Percentiles rank a stretch among this genome's conserved stretches.
These are phyloP conservation scores for Alternaria arborescens DNA, from an alignment of 2,329 filamentous ascomycete species.

Conservation along the genomic window DNA sequence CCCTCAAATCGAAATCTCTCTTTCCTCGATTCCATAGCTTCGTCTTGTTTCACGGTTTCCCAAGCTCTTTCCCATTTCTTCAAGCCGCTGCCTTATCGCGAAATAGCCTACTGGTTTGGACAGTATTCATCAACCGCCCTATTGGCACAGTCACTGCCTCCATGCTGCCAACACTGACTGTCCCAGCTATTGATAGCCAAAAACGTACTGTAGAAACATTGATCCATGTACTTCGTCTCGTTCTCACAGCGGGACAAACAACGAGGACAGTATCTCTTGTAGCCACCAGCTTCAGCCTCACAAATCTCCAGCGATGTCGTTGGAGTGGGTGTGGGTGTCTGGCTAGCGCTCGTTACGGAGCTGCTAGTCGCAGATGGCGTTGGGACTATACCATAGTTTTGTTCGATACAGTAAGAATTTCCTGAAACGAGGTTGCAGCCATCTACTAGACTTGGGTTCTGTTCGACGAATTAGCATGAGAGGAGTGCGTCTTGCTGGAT, in stretches of 20 bases:
- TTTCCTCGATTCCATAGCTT: too few relatives aligned
- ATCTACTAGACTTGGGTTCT: not conserved
- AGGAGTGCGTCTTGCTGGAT: not conserved
- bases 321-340: not conserved
- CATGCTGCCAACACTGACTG: slow-evolving; percentile 3
- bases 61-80: not conserved
- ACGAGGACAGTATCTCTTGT: not conserved
- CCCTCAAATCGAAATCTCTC: not conserved
- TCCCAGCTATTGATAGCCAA: not conserved
- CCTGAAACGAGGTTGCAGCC: not conserved
- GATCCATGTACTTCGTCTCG: not conserved
- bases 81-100: not conserved
- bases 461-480: not conserved
- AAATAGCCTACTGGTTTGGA: not conserved
- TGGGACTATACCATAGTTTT: not conserved
- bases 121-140: not conserved
- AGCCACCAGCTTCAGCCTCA: not conserved
- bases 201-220: not conserved
- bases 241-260: not conserved
- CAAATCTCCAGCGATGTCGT: not conserved
- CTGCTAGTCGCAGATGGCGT: not conserved
- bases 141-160: not conserved
- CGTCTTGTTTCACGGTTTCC: too few relatives aligned
- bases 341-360: not conserved
- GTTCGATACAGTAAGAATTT: not conserved